phyloP scores from a whole-genome alignment of 1,139 yeast species.

The Candida neerlandica region DNA sequence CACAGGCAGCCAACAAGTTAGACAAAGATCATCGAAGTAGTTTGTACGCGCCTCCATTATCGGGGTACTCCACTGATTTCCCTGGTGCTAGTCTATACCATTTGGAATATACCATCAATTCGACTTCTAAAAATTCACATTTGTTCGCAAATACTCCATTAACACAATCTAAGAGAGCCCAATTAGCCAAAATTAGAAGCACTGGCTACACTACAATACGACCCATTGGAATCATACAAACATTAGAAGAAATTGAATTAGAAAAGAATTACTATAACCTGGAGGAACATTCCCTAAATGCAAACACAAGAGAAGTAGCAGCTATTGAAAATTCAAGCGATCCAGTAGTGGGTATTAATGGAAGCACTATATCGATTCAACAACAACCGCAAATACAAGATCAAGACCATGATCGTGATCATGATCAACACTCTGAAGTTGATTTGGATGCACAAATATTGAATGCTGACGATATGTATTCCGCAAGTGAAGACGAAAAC shows the following conservation, averaged over 20 bases:
- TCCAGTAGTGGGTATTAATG: slow-evolving; percentile 9
- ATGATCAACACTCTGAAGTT: slow-evolving; percentile 19
- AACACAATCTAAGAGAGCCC: slow-evolving; percentile 40
- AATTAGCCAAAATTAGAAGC: slow-evolving; percentile 43
- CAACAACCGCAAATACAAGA: background rate
- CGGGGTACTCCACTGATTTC: slow-evolving; percentile 53
- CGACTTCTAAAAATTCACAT: slow-evolving; percentile 13
- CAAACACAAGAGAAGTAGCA: background rate
- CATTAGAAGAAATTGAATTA: slow-evolving; percentile 50
- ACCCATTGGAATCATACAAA: slow-evolving; percentile 59
- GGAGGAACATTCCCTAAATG: slow-evolving; percentile 6
- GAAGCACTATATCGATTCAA: slow-evolving; percentile 9
- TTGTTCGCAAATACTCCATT: slow-evolving; percentile 20
- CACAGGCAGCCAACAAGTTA: background rate
- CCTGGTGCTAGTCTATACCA: slow-evolving; percentile 48
- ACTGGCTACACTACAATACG: slow-evolving; percentile 52
- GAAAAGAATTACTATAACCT: slow-evolving; percentile 18
- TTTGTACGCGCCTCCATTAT: slow-evolving; percentile 52
- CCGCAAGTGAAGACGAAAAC: slow-evolving; percentile 34
- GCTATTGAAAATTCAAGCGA: slow-evolving; percentile 16
- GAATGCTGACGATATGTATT: slow-evolving; percentile 28
- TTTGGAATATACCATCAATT: slow-evolving; percentile 34
- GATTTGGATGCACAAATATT: slow-evolving; percentile 54
- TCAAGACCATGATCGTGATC: no score
- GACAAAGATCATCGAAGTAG: slow-evolving; percentile 12